These are phyloP conservation scores for Cercospora sp. DNA, from an alignment of 2,329 filamentous ascomycete species.

Conservation along the genomic window DNA sequence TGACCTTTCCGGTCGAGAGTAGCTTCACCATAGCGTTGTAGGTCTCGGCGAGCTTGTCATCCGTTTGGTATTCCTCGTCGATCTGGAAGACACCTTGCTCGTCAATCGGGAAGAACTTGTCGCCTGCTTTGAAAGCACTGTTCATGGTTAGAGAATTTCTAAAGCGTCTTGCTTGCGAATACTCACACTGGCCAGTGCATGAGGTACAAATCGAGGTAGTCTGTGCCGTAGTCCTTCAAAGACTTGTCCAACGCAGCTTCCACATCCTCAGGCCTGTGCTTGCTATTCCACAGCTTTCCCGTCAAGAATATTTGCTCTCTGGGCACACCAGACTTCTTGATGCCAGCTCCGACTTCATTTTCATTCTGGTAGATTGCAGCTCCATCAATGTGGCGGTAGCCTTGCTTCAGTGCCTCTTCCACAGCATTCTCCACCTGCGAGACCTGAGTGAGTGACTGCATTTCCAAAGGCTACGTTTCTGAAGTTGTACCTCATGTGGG, in stretches of 20 bases:
- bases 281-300: slow-evolving; percentile 63
- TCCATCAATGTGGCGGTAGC: slow-evolving; percentile 44
- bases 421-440: slow-evolving; percentile 28
- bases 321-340: slow-evolving; percentile 31
- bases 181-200: slow-evolving; percentile 52
- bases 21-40: slow-evolving; percentile 34
- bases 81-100: slow-evolving; percentile 16
- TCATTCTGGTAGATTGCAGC: slow-evolving; percentile 41
- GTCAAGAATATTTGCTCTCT: slow-evolving; percentile 45
- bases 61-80: slow-evolving; percentile 43
- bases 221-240: slow-evolving; percentile 46
- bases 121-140: slow-evolving; percentile 23
- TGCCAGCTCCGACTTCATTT: slow-evolving; percentile 33
- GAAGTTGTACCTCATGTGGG: slow-evolving; percentile 28
- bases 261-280: slow-evolving; percentile 55
- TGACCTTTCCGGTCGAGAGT: slow-evolving; percentile 30
- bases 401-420: slow-evolving; percentile 40
- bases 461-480: slow-evolving; percentile 21
- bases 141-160: neutral
- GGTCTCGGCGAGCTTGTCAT: slow-evolving; percentile 37
- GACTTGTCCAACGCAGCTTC: slow-evolving; percentile 33
- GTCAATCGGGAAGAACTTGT: slow-evolving; percentile 46
- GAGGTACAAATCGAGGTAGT: slow-evolving; percentile 54
- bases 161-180: slow-evolving; percentile 39
- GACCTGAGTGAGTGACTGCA: slow-evolving; percentile 39